A percentile compares a stretch with the other conserved stretches of the same genome.
Evolutionary conservation across 331 rosid genomes (phyloP).

Genomic region (Erythrophleum ivorense): DNA sequence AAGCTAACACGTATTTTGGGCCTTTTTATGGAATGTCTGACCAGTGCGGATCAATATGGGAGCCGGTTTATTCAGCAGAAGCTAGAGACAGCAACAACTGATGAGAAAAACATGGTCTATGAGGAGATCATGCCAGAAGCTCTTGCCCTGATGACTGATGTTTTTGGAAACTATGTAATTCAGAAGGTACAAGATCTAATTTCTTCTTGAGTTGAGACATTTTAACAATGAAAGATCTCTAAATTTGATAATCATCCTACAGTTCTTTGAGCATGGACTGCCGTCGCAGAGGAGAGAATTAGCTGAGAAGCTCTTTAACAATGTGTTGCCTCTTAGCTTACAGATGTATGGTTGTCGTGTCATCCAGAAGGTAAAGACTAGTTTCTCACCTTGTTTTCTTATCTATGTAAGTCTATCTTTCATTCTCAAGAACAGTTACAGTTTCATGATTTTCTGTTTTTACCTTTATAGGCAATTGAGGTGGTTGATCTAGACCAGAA

Average conservation of each 20-base stretch:
- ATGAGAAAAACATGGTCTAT: slow-evolving; percentile 11
- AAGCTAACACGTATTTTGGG: background rate
- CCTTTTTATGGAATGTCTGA: background rate
- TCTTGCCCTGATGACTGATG: background rate
- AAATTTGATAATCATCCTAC: too few relatives aligned
- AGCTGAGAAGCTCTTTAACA: background rate
- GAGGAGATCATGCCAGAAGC: slow-evolving; percentile 7
- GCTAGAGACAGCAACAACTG: background rate
- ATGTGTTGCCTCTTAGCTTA: background rate
- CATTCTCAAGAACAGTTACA: too few relatives aligned
- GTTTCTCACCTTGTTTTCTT: too few relatives aligned
- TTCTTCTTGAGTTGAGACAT: too few relatives aligned
- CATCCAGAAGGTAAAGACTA: background rate
- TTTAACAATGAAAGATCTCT: too few relatives aligned
- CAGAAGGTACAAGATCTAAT: background rate
- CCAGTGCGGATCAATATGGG: slow-evolving; percentile 13
- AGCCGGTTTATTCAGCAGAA: slow-evolving; percentile 2
- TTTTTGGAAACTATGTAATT: slow-evolving; percentile 8
- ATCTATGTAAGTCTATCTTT: too few relatives aligned
- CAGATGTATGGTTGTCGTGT: background rate
- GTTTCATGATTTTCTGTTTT: too few relatives aligned
- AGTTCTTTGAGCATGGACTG: background rate
- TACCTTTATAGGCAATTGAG: background rate
- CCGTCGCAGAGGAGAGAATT: background rate
- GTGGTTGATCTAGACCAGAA: background rate